Conservation (phyloP, 768 basidiomycete species). For the Auriscalpium orientale region DNA sequence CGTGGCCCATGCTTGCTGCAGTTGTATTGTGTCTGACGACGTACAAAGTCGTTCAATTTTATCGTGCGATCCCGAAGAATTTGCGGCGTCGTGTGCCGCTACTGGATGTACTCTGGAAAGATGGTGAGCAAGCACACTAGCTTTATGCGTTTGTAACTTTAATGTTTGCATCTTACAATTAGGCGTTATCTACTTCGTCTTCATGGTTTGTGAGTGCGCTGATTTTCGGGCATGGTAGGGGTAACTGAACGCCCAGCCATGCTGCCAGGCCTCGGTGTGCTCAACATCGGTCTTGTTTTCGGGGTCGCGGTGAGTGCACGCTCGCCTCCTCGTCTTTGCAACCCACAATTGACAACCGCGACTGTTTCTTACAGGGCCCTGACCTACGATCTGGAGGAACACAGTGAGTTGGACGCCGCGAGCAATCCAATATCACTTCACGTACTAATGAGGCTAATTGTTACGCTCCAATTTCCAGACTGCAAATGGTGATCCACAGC, state of each 20-base stretch:
- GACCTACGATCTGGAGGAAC: not conserved
- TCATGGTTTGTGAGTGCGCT: constrained; percentile 7
- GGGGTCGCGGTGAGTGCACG: not conserved
- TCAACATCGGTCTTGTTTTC: constrained; percentile 6
- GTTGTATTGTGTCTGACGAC: constrained; percentile 6
- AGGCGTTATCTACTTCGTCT: constrained; percentile 13
- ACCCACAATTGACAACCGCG: not conserved
- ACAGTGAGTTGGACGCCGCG: constrained; percentile 1
- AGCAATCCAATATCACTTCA: too few species aligned
- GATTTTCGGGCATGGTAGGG: not conserved
- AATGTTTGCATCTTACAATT: not conserved
- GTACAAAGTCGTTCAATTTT: constrained; percentile 1
- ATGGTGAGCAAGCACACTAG: not conserved
- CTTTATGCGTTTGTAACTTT: not conserved
- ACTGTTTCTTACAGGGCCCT: not conserved
- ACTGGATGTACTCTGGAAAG: constrained; percentile 8
- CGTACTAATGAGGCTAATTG: not conserved
- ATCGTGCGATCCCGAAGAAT: not conserved
- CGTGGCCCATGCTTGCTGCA: not conserved
- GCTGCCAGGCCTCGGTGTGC: constrained; percentile 2
- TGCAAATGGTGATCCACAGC: constrained; percentile 6
- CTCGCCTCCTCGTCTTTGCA: not conserved
- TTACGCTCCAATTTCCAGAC: not conserved
- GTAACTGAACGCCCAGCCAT: not conserved
- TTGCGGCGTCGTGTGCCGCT: too few species aligned